These are phyloP conservation scores for Tylopilus subfusipes DNA, from an alignment of 768 basidiomycete genomes.

Conservation along the genomic window DNA sequence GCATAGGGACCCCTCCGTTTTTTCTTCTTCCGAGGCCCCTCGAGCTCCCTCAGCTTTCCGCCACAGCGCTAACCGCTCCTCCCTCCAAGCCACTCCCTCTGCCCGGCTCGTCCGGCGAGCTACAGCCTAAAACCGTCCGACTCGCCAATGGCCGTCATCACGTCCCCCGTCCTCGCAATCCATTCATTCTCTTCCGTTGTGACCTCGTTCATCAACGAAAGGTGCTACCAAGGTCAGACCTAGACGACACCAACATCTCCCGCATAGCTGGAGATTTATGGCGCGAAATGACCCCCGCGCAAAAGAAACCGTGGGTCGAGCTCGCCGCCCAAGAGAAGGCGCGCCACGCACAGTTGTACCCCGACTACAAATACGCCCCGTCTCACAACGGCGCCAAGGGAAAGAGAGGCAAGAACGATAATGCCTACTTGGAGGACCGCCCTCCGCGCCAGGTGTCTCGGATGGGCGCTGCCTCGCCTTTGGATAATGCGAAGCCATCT, in stretches of 20 bases:
- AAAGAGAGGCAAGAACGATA: conserved; percentile 19
- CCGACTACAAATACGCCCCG: conserved; percentile 43
- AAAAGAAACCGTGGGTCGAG: conserved; percentile 48
- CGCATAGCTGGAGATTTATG: conserved; percentile 66
- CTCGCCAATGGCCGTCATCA: conserved; percentile 36
- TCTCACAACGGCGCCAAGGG: conserved; percentile 16
- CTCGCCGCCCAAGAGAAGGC: conserved; percentile 50
- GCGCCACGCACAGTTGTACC: conserved; percentile 39
- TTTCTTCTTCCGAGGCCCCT: conserved; percentile 9
- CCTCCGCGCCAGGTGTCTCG: conserved; percentile 11
- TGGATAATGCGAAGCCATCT: conserved; percentile 2
- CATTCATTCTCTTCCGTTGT: conserved; percentile 78
- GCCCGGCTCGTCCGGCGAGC: conserved; percentile 23
- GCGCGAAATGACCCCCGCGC: conserved; percentile 47
- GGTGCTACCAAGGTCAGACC: conserved; percentile 51
- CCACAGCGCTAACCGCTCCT: not conserved
- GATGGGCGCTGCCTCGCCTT: not conserved
- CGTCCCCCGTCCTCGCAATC: conserved; percentile 70
- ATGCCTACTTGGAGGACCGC: conserved; percentile 5
- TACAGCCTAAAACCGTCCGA: conserved; percentile 15
- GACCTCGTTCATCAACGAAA: conserved; percentile 65
- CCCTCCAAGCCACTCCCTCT: conserved; percentile 21
- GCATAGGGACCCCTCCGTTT: conserved; percentile 2
- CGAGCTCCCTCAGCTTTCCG: not conserved
- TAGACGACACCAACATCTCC: conserved; percentile 66